Evolutionary conservation across 2,329 filamentous ascomycete genomes (phyloP), one percentile per base, ranked within the genome.

Genomic region (Periconia digitata): DNA sequence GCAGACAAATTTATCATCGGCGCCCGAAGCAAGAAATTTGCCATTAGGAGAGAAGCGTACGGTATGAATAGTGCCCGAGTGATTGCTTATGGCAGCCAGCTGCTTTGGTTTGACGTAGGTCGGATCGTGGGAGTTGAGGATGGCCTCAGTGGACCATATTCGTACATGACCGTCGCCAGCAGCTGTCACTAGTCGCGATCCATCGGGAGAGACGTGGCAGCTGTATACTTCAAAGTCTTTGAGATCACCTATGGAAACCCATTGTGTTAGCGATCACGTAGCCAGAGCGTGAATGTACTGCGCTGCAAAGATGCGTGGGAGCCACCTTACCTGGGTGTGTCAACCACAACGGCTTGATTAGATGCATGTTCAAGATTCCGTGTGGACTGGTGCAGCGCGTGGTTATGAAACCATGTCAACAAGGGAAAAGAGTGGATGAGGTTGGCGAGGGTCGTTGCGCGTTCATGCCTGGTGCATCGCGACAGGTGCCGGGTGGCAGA

Each of bases 211-310:
- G 56, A 99, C 85, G 79, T 97, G 90, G 72, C 92, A 97, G 76
- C 90, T 96, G 77, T 97, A 99, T 58, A 97, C 92, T 75, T 99
- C 94, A 69, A 95, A 95, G 71, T 97, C 92, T 70, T 96, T 97
- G 72, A 95, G 90, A 77, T 99, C 94, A 70, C 92, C 88, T 90
- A 63, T 49, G 54, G 42, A 63, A 60, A 37, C 45, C 34, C 16
- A 18, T 34, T 21, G 7, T 29, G 36, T 17, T 18, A 39, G n/a
- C 29, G 22, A 15, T 20, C 35, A n/a, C n/a, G 35, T 15, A 6
- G 27, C 4, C n/a, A 24, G 35, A 21, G 37, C 22, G 35, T 43
- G 40, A 49, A 24, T 44, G 44, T 51, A 45, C 15, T 17, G 29
- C 38, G 38, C 27, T 32, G 27, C 27, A 15, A 32, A 32, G 18